A percentile compares a stretch with the other conserved stretches of the same genome.
Evolutionary conservation across 495 filamentous ascomycete species (phyloP).

Genomic region (Letharia columbiana): DNA sequence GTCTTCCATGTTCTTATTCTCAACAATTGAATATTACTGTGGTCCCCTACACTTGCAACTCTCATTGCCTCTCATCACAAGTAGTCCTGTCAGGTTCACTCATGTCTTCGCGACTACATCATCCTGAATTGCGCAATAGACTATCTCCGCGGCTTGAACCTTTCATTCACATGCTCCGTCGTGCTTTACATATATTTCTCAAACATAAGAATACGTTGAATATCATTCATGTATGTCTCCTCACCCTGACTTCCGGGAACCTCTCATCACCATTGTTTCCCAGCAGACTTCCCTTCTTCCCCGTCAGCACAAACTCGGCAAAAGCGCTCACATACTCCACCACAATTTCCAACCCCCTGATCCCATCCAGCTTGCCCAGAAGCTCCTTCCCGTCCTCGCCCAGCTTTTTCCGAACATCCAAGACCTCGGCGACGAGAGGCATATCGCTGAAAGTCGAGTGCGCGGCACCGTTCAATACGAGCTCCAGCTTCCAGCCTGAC

Average conservation of each 20-base stretch:
- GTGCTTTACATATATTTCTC: no score
- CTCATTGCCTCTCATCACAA: no score
- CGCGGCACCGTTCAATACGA: conserved; percentile 23
- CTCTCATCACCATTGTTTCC: neutral
- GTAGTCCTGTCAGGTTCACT: no score
- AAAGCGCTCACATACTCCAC: conserved; percentile 7
- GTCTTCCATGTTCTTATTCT: no score
- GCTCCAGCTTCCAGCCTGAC: conserved; percentile 28
- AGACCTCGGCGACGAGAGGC: conserved; percentile 3
- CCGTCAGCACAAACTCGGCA: conserved; percentile 1
- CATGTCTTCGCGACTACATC: no score
- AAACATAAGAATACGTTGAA: no score
- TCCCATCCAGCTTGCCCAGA: conserved; percentile 1
- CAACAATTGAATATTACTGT: no score
- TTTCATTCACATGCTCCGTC: no score
- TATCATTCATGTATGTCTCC: conserved; percentile 10
- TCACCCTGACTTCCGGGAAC: conserved; percentile 6
- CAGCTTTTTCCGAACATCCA: conserved; percentile 4
- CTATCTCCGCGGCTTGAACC: no score
- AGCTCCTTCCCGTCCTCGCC: neutral
- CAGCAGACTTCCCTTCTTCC: neutral
- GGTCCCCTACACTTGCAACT: no score
- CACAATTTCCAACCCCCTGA: conserved; percentile 7
- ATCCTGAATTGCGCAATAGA: no score
- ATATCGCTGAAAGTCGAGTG: conserved; percentile 29